Evolutionary conservation across 1,284 basidiomycete genomes (phyloP).

Genomic region (Cystobasidium slooffiae): DNA sequence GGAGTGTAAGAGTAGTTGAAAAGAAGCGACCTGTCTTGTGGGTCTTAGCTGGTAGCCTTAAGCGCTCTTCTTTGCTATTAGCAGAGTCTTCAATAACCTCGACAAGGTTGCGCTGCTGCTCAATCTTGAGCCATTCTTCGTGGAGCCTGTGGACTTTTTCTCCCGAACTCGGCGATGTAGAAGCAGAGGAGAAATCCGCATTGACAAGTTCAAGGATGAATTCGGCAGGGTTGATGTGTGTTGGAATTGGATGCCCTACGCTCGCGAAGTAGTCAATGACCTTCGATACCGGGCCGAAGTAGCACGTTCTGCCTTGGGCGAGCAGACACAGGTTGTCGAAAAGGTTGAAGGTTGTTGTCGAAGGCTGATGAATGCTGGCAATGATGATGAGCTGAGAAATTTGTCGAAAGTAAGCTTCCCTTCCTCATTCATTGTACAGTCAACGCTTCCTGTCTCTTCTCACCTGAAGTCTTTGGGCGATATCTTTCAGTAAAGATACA

Average conservation of each 20-base stretch:
- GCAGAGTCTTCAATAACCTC: background rate
- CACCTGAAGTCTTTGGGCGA: background rate
- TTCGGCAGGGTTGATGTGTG: conserved; percentile 52
- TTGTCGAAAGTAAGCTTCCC: conserved; percentile 49
- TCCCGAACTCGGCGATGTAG: background rate
- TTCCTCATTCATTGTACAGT: conserved; percentile 13
- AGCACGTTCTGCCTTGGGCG: conserved; percentile 52
- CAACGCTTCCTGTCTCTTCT: background rate
- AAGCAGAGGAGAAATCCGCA: conserved; percentile 49
- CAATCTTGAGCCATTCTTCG: background rate
- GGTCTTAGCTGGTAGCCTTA: too few species aligned
- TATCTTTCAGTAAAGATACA: conserved; percentile 48
- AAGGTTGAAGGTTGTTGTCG: conserved; percentile 54
- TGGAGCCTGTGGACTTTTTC: background rate
- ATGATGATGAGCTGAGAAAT: conserved; percentile 54
- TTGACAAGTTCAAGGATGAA: conserved; percentile 53
- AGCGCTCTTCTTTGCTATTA: background rate
- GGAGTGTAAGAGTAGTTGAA: conserved; percentile 45
- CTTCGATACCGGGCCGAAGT: conserved; percentile 46
- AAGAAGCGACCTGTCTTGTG: background rate
- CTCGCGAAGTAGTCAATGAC: conserved; percentile 45
- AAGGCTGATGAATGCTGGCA: conserved; percentile 57
- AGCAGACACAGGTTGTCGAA: conserved; percentile 56
- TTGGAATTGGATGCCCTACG: conserved; percentile 48
- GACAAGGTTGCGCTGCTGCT: conserved; percentile 50